Percentiles rank a stretch among this genome's conserved stretches.
These are phyloP conservation scores for Knoxdaviesia proteae DNA, from an alignment of 2,329 filamentous ascomycete species.

Conservation along the genomic window DNA sequence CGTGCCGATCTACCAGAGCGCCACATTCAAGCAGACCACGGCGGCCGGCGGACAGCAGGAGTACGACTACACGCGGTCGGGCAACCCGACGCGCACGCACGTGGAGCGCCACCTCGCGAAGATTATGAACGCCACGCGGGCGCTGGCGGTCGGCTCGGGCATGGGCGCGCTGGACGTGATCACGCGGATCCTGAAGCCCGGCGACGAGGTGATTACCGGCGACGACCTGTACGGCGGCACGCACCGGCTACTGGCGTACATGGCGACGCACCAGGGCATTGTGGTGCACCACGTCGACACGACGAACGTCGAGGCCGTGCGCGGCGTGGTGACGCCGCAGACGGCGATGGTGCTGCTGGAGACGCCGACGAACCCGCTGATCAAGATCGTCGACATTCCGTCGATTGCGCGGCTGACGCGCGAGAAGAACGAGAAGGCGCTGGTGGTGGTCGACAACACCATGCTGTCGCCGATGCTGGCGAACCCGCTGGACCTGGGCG, in stretches of 20 bases:
- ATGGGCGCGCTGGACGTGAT: constrained; percentile 98
- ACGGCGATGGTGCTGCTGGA: constrained; percentile 92
- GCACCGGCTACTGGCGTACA: constrained; percentile 79
- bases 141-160: constrained; percentile 81
- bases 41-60: constrained; percentile 60
- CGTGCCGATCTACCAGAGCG: constrained; percentile 94
- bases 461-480: constrained; percentile 93
- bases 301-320: constrained; percentile 53
- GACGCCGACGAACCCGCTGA: constrained; percentile 90
- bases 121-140: constrained; percentile 90
- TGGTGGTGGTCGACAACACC: constrained; percentile 93
- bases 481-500: constrained; percentile 84
- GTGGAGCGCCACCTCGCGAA: constrained; percentile 93
- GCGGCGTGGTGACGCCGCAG: constrained; percentile 48
- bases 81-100: constrained; percentile 89
- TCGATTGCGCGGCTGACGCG: constrained; percentile 60
- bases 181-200: constrained; percentile 69
- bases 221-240: constrained; percentile 94
- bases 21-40: constrained; percentile 88
- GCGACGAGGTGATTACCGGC: constrained; percentile 92
- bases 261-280: constrained; percentile 76
- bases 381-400: constrained; percentile 90
- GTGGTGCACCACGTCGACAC: constrained; percentile 94
- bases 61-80: constrained; percentile 96
- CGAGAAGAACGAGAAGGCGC: constrained; percentile 51